Percentiles rank a stretch among this genome's conserved stretches.
phyloP scores from a whole-genome alignment of 768 basidiomycete genomes.

The Guyanaporus albipodus region DNA sequence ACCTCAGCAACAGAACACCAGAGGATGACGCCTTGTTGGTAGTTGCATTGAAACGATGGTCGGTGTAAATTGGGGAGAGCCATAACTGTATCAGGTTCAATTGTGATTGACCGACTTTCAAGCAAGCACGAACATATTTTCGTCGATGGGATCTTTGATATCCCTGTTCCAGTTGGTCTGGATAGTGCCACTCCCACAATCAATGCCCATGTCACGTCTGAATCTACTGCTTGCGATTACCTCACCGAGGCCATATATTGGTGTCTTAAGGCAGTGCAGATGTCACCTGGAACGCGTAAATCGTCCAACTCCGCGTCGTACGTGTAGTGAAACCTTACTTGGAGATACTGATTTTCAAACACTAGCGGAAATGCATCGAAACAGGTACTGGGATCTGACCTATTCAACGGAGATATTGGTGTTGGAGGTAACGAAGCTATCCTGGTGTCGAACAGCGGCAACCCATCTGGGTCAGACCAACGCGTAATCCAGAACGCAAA shows the following conservation, averaged over 20 bases:
- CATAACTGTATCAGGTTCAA: conserved; percentile 44
- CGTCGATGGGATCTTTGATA: conserved; percentile 54
- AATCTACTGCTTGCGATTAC: conserved; percentile 65
- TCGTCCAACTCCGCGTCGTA: background rate
- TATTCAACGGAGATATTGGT: conserved; percentile 49
- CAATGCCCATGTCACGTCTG: conserved; percentile 50
- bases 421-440: conserved; percentile 53
- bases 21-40: conserved; percentile 55
- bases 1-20: conserved; percentile 72
- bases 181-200: conserved; percentile 49
- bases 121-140: conserved; percentile 47
- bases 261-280: conserved; percentile 60
- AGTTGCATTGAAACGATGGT: conserved; percentile 55
- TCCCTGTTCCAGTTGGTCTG: conserved; percentile 68
- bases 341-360: conserved; percentile 76
- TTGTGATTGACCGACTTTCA: background rate
- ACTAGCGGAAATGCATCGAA: conserved; percentile 64
- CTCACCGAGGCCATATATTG: conserved; percentile 80
- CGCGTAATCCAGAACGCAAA: conserved; percentile 81
- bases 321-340: conserved; percentile 38
- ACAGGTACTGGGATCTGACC: conserved; percentile 46
- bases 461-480: conserved; percentile 47
- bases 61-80: conserved; percentile 62
- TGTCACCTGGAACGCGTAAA: conserved; percentile 39
- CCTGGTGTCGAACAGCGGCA: conserved; percentile 68